These are phyloP conservation scores for Skeletonema tropicum DNA, from an alignment of 108 stramenopile species.

Conservation along the genomic window DNA sequence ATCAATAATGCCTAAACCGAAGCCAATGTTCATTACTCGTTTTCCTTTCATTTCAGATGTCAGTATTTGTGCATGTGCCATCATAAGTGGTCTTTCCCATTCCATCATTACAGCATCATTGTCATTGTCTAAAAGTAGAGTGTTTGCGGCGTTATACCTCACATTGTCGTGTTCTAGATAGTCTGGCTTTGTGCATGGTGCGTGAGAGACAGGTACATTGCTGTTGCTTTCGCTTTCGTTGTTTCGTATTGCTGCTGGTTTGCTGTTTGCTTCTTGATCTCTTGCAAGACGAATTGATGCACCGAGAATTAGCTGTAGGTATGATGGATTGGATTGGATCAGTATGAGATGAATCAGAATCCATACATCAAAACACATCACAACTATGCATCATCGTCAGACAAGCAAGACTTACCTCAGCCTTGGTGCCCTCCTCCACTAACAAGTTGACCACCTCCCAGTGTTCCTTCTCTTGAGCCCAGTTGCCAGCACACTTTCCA, in stretches of 20 bases:
- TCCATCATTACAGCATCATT: conserved; percentile 97
- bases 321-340: background rate
- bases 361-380: background rate
- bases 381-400: background rate
- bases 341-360: background rate
- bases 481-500: conserved; percentile 89
- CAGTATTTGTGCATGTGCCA: conserved; percentile 85
- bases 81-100: conserved; percentile 95
- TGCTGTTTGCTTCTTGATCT: conserved; percentile 1
- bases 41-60: conserved; percentile 32
- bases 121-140: conserved; percentile 74
- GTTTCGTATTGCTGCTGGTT: conserved; percentile 8
- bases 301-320: conserved; percentile 70
- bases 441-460: conserved; percentile 85
- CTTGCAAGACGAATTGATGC: conserved; percentile 56
- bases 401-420: conserved; percentile 44
- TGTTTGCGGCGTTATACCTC: conserved; percentile 61
- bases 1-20: conserved; percentile 95
- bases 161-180: conserved; percentile 67
- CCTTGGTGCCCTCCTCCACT: conserved; percentile 76
- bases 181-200: conserved; percentile 83
- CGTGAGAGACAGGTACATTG: conserved; percentile 45
- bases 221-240: background rate
- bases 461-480: conserved; percentile 73
- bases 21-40: conserved; percentile 89